A percentile compares a stretch with the other conserved stretches of the same genome.
Evolutionary conservation across 805 yeast genomes (phyloP).

Genomic region (Vanderwaltozyma yarrowii): DNA sequence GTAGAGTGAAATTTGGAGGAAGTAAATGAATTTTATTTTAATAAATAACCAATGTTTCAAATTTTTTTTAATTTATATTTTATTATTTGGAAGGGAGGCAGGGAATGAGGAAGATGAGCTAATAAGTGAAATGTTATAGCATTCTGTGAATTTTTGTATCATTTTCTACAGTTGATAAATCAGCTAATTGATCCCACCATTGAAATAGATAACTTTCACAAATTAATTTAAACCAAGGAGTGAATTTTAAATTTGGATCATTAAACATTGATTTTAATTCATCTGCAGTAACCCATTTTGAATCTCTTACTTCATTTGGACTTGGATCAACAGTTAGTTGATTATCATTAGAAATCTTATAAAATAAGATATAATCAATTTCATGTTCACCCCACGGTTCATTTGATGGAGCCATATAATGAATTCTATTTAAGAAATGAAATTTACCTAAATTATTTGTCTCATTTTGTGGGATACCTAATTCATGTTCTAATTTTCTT

Average conservation of each 20-base stretch:
- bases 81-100: no score
- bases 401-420: conserved; percentile 78
- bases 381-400: conserved; percentile 97
- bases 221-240: conserved; percentile 97
- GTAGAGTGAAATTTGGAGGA: no score
- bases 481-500: conserved; percentile 85
- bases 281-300: conserved; percentile 56
- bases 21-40: no score
- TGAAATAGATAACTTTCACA: conserved; percentile 83
- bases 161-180: conserved; percentile 39
- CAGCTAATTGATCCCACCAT: conserved; percentile 83
- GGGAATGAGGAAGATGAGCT: no score
- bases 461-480: conserved; percentile 58
- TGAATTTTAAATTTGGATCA: conserved; percentile 58
- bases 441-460: conserved; percentile 57
- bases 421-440: conserved; percentile 84
- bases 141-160: conserved; percentile 30
- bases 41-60: no score
- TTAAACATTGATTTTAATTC: conserved; percentile 70
- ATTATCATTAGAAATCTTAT: conserved; percentile 41
- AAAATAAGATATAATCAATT: conserved; percentile 85
- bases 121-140: no score
- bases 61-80: no score
- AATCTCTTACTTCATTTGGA: conserved; percentile 79
- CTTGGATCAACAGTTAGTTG: conserved; percentile 44